Base-by-base conservation (phyloP, 2,329 filamentous ascomycete genomes). In the Salinomyces thailandicus region DNA sequence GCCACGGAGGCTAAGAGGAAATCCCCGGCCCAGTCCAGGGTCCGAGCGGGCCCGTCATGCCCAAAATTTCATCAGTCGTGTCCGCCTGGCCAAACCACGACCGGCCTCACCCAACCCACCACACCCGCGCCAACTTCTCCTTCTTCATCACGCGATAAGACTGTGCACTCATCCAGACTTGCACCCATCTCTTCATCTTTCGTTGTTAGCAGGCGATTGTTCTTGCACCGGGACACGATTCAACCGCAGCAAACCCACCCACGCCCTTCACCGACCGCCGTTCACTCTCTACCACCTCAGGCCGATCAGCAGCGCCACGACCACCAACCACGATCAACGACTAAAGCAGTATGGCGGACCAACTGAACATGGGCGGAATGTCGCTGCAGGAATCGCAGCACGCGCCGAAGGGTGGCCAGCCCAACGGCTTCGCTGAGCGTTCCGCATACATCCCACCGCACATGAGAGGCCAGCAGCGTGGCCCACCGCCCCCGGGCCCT, bases 371-470 rank as follows among this genome's bases (percentile, higher is more conserved):
- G 75, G 74, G 72, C 60, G 76, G 77, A 59, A 70, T 89, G 55
- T 79, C 67, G 63, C 69, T 89, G 47, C 76, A 74, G 59, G 75
- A 79, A 49, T 75, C 72, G 43, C 69, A 76, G 62, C 74, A 77
- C 58, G 74, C 72, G 49, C 60, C 63, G 35, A 49, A 52, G 39
- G 39, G 36, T 12, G 50, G 46, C 31, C 62, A 62, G 52, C 53
- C 51, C 43, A 63, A 65, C 55, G 62, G 63, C 52, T 65, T 69
- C 52, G 59, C 51, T 48, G 71, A 66, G 51, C 79, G 80, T 55
- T 82, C 82, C 59, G 71, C 75, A 39, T 91, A 91, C 71, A 86
- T 91, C 50, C 84, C 84, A 49, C 84, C 84, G 62, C 85, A 91
- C 64, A 77, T 87, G 71, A 79, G 84, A 58, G n/a, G n/a, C n/a